Conservation (phyloP, 2,329 filamentous ascomycete genomes). For the Nannizziopsis barbatae region DNA sequence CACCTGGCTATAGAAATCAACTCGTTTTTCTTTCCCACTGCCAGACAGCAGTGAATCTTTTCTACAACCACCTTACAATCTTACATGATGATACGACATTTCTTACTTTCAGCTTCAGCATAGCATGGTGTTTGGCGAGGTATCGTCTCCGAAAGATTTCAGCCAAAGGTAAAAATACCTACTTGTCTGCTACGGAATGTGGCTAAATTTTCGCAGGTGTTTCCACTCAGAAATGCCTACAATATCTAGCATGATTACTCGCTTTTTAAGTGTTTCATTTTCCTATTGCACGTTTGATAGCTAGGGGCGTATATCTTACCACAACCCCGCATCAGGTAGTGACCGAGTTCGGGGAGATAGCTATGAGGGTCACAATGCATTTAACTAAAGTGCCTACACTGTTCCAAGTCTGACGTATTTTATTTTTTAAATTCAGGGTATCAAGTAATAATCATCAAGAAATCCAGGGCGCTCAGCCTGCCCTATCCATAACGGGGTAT, state of each 20-base stretch:
- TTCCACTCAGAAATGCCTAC: background rate
- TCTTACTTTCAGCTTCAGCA: slow-evolving; percentile 8
- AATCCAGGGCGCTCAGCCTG: no score
- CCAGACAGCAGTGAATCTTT: slow-evolving; percentile 5
- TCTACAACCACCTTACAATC: background rate
- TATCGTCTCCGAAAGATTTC: background rate
- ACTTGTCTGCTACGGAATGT: background rate
- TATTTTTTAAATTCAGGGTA: no score
- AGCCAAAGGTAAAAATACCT: slow-evolving; percentile 2
- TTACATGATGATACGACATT: slow-evolving; percentile 8
- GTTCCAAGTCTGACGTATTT: no score
- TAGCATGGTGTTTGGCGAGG: slow-evolving; percentile 9
- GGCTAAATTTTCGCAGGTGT: slow-evolving; percentile 4
- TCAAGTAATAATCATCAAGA: no score
- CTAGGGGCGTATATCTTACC: background rate
- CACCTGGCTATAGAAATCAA: slow-evolving; percentile 10
- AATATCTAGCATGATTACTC: background rate
- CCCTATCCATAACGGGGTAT: no score
- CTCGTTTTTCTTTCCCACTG: slow-evolving; percentile 10
- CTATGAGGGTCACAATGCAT: no score
- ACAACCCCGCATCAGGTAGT: background rate
- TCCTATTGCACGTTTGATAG: background rate
- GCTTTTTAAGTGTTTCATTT: background rate
- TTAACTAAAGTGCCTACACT: no score
- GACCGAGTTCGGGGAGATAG: no score